Percentiles rank a stretch among this genome's conserved stretches.
phyloP scores from a whole-genome alignment of 176 grass and related monocot species.

The Neostapfia colusana region DNA sequence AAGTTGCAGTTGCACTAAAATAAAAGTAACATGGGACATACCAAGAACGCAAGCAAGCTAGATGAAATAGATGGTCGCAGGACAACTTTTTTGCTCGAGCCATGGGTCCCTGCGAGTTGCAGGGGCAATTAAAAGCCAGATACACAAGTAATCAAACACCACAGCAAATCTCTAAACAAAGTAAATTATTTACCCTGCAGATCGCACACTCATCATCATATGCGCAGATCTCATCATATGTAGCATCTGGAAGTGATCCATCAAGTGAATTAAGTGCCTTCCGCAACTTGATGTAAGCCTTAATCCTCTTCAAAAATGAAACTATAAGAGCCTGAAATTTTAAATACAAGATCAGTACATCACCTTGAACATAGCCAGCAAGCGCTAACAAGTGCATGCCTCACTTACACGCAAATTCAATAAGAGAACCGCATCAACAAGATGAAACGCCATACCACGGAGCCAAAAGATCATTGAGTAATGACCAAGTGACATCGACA shows the following conservation, averaged over 20 bases:
- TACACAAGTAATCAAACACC: constrained; percentile 32
- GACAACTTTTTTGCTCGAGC: constrained; percentile 90
- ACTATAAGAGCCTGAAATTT: constrained; percentile 72
- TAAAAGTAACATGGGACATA: constrained; percentile 43
- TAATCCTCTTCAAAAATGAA: constrained; percentile 79
- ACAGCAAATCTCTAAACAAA: constrained; percentile 27
- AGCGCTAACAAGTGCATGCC: constrained; percentile 7
- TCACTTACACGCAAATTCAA: constrained; percentile 87
- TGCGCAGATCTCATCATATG: constrained; percentile 81
- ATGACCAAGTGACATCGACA: constrained; percentile 79
- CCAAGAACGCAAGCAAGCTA: constrained; percentile 95
- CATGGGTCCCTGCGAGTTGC: constrained; percentile 79
- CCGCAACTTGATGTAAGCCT: constrained; percentile 69
- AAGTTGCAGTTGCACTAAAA: constrained; percentile 26
- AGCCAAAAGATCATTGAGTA: constrained; percentile 93
- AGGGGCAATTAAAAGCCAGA: constrained; percentile 39
- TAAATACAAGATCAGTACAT: constrained; percentile 30
- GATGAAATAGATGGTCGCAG: constrained; percentile 98
- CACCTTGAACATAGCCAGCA: constrained; percentile 9
- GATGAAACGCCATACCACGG: constrained; percentile 93
- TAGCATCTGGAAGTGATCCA: constrained; percentile 89
- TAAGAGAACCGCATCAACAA: constrained; percentile 87
- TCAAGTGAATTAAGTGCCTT: constrained; percentile 83
- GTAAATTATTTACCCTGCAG: constrained; percentile 71
- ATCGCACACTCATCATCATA: constrained; percentile 98